A percentile compares a stretch with the other conserved stretches of the same genome.
phyloP scores from a whole-genome alignment of 805 yeast genomes.

The Alloascoidea hylecoeti region DNA sequence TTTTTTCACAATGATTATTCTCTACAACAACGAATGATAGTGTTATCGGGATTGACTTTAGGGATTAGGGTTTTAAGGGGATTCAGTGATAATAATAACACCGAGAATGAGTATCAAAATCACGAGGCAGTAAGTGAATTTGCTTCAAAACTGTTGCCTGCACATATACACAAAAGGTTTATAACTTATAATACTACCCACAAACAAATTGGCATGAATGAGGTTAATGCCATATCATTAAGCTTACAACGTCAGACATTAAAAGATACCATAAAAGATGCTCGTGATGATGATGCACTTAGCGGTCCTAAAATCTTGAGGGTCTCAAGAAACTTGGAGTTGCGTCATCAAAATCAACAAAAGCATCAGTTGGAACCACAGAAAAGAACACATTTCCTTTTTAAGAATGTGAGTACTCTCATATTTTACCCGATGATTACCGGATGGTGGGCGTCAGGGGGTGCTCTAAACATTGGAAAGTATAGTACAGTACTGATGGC shows the following conservation, averaged over 20 bases:
- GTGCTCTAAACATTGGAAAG: constrained; percentile 31
- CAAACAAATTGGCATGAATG: background rate
- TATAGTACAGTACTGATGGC: constrained; percentile 38
- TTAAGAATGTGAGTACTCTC: constrained; percentile 25
- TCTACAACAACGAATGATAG: constrained; percentile 57
- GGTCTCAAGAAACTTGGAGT: constrained; percentile 13
- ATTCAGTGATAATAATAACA: constrained; percentile 31
- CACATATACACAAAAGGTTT: constrained; percentile 29
- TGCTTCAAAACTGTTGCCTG: constrained; percentile 30
- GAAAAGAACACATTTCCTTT: constrained; percentile 16
- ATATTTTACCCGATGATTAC: constrained; percentile 42
- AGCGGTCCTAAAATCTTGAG: constrained; percentile 15
- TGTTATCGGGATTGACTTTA: constrained; percentile 55
- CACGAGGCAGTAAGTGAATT: constrained; percentile 14
- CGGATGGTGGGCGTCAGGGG: constrained; percentile 28
- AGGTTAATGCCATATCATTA: constrained; percentile 6
- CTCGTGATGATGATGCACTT: constrained; percentile 10
- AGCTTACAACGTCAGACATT: constrained; percentile 12
- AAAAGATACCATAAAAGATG: constrained; percentile 9
- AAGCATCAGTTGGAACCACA: constrained; percentile 4
- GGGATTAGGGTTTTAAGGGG: constrained; percentile 67
- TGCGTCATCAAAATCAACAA: constrained; percentile 8
- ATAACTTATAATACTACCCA: constrained; percentile 11
- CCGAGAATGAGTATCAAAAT: constrained; percentile 5
- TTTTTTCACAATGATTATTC: constrained; percentile 67